Base-by-base conservation (phyloP, 2,329 filamentous ascomycete species). In the Calonectria ilicicola region DNA sequence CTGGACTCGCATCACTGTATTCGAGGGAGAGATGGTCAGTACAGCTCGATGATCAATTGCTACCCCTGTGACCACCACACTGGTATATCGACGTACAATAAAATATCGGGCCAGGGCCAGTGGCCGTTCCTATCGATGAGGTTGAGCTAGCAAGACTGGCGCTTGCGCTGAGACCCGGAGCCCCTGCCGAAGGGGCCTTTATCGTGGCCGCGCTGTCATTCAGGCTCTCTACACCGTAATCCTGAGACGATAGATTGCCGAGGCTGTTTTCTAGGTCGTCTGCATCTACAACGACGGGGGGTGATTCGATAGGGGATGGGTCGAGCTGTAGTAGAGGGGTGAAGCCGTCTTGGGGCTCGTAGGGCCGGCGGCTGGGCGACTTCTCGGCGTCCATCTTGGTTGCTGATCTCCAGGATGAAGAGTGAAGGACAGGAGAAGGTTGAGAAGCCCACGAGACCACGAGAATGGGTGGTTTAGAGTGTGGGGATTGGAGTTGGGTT, bases 291-390 rank as follows among this genome's bases (percentile, higher is more conserved):
- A 84, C 82, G 21, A 81, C 88, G 67, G 92, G 80, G 2, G 86
- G 83, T 44, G 84, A 84, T 29, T 90, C 93, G 51, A 98, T 94
- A 0, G 95, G 96, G 26, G 92, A 92, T 4, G 96, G 96, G 66
- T 98, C 95, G 74, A 98, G 87, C 81, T 96, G 91, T 65, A 93
- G 89, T 70, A 98, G 89, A 49, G 93, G 93, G 70, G 91, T 85
- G 66, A 92, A 84, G 44, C 83, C 77, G 27, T 79, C 79, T 67
- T 75, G 75, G 27, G 23, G 32, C 14, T 49, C 42, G 14, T 80
- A 81, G 68, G 72, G 72, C 68, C 76, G 78, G 65, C 76, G 73
- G 49, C 75, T 72, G 23, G 72, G 70, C 26, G 72, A 73, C 65
- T 74, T 75, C 56, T 77, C 75, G 69, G 69, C 46, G 42, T 80